A percentile compares a stretch with the other conserved stretches of the same genome.
Evolutionary conservation across 768 basidiomycete species (phyloP).

Genomic region (Pleurotus pulmonarius): DNA sequence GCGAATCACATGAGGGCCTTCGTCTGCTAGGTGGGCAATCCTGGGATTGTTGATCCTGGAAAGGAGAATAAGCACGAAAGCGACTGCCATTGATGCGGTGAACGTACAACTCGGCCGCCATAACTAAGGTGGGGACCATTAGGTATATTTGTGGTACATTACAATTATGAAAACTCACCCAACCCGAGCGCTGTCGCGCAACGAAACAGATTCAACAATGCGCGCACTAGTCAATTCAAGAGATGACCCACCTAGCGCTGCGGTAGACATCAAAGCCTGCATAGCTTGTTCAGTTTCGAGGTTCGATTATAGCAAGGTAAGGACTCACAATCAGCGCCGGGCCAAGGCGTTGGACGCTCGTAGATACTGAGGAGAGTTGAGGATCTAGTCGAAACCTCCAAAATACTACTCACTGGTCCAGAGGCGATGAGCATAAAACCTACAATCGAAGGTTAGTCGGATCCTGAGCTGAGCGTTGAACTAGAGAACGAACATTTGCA

Average conservation of each 20-base stretch:
- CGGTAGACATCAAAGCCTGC: constrained; percentile 13
- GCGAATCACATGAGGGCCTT: background rate
- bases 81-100: background rate
- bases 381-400: too few species aligned
- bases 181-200: constrained; percentile 13
- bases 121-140: background rate
- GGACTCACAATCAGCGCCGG: too few species aligned
- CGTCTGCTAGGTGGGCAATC: background rate
- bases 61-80: background rate
- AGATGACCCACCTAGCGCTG: constrained; percentile 13
- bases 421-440: constrained; percentile 16
- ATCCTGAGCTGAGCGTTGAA: background rate
- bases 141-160: background rate
- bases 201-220: background rate
- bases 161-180: constrained; percentile 5
- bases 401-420: constrained; percentile 12
- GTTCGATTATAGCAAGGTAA: too few species aligned
- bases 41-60: background rate
- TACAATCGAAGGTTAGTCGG: constrained; percentile 1
- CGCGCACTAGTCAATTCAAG: background rate
- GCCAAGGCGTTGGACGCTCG: too few species aligned
- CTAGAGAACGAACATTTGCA: constrained; percentile 17
- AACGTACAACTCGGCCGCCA: constrained; percentile 15
- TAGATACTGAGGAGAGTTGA: too few species aligned
- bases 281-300: too few species aligned